Evolutionary conservation across 2,329 filamentous ascomycete genomes (phyloP).

Genomic region (Verruconis gallopava): DNA sequence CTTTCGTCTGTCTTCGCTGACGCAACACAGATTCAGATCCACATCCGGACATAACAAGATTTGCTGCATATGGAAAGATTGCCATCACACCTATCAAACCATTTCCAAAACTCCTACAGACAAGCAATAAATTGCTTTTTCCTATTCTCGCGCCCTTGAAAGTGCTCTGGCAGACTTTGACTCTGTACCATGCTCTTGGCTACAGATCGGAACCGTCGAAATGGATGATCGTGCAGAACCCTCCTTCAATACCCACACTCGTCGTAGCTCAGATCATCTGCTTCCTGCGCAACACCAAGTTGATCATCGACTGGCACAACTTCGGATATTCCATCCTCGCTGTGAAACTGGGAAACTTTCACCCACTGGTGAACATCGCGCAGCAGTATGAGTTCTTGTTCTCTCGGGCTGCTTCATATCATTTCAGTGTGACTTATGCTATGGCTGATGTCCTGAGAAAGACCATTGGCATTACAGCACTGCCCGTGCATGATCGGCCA

Average conservation of each 20-base stretch:
- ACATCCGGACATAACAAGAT: conserved; percentile 61
- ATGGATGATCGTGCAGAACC: conserved; percentile 91
- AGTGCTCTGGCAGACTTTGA: conserved; percentile 67
- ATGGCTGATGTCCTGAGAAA: conserved; percentile 64
- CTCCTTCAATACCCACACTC: conserved; percentile 85
- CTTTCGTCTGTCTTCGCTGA: too few relatives aligned
- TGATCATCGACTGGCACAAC: conserved; percentile 98
- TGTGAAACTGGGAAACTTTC: conserved; percentile 46
- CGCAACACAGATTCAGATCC: conserved; percentile 62
- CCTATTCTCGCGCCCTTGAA: conserved; percentile 69
- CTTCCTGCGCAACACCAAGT: conserved; percentile 61
- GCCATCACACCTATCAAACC: conserved; percentile 56
- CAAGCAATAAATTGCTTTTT: conserved; percentile 61
- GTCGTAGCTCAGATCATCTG: conserved; percentile 61
- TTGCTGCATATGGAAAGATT: conserved; percentile 57
- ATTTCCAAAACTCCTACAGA: conserved; percentile 53
- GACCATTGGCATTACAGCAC: conserved; percentile 50
- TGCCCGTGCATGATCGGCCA: conserved; percentile 76
- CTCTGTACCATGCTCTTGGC: conserved; percentile 56
- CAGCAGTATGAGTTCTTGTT: conserved; percentile 65
- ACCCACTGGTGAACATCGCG: conserved; percentile 67
- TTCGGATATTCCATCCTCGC: conserved; percentile 91
- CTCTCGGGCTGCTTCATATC: conserved; percentile 54
- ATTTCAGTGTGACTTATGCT: conserved; percentile 79
- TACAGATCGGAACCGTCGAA: conserved; percentile 61